Evolutionary conservation across 768 basidiomycete genomes (phyloP).

Genomic region (Plicaturopsis crispa): DNA sequence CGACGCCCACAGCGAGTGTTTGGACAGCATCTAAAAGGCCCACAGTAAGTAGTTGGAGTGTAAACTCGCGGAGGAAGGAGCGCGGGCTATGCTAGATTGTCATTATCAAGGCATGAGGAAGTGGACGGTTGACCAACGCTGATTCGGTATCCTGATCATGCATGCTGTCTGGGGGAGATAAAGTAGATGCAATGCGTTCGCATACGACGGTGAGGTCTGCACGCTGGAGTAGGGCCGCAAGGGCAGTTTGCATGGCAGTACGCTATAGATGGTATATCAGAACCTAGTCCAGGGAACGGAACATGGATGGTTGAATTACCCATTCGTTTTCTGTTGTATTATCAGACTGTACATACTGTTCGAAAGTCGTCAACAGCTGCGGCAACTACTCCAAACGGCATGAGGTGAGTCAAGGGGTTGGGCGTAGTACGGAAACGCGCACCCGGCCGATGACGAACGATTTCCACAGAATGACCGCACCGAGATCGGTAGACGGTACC

Average conservation of each 20-base stretch:
- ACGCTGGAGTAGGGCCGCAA: conserved; percentile 40
- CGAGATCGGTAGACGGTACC: conserved; percentile 24
- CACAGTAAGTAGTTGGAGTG: conserved; percentile 45
- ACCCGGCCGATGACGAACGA: conserved; percentile 70
- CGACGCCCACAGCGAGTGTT: conserved; percentile 40
- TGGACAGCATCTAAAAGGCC: conserved; percentile 55
- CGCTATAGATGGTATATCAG: conserved; percentile 16
- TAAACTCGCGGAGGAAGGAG: conserved; percentile 19
- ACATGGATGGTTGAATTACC: conserved; percentile 32
- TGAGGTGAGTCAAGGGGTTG: background rate
- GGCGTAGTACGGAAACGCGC: conserved; percentile 16
- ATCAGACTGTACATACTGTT: conserved; percentile 43
- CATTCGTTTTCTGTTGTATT: conserved; percentile 46
- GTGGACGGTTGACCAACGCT: no score
- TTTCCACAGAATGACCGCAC: conserved; percentile 48
- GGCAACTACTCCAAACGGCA: conserved; percentile 42
- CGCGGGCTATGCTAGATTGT: conserved; percentile 12
- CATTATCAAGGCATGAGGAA: no score
- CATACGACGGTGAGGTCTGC: conserved; percentile 50
- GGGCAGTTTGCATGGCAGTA: conserved; percentile 39
- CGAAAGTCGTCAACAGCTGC: conserved; percentile 45
- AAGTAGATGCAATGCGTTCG: conserved; percentile 37
- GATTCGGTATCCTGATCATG: no score
- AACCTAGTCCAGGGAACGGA: background rate
- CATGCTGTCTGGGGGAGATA: no score